Conservation (phyloP, 164 flowering plant species). For the Malania oleifera region DNA sequence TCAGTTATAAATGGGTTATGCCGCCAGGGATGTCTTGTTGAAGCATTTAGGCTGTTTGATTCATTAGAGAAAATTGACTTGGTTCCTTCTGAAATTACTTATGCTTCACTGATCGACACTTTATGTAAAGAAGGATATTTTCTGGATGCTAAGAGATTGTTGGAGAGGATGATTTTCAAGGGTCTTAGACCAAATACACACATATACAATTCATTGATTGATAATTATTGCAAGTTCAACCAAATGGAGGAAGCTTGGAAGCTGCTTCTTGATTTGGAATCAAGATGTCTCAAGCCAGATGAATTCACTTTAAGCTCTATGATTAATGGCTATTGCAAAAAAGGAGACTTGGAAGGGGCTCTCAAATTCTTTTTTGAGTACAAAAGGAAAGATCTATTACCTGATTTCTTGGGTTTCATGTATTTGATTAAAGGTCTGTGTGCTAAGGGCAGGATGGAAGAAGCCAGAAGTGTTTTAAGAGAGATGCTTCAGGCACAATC, state of each 20-base stretch:
- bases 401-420: conserved; percentile 81
- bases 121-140: conserved; percentile 68
- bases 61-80: conserved; percentile 57
- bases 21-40: conserved; percentile 65
- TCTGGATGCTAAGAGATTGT: conserved; percentile 55
- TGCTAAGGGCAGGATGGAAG: conserved; percentile 88
- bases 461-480: conserved; percentile 62
- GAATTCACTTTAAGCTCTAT: conserved; percentile 61
- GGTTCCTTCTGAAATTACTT: conserved; percentile 63
- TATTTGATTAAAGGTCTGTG: conserved; percentile 66
- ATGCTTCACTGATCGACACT: conserved; percentile 51
- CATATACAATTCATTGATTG: conserved; percentile 65
- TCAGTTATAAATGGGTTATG: conserved; percentile 71
- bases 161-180: conserved; percentile 60
- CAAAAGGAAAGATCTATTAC: conserved; percentile 41
- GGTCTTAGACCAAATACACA: conserved; percentile 50
- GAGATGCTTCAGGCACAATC: conserved; percentile 72
- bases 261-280: conserved; percentile 43
- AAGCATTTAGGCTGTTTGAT: conserved; percentile 84
- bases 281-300: conserved; percentile 43
- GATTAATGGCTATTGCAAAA: conserved; percentile 52
- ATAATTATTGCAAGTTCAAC: conserved; percentile 60
- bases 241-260: conserved; percentile 52
- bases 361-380: conserved; percentile 45
- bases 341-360: conserved; percentile 81